phyloP scores from a whole-genome alignment of 495 filamentous ascomycete genomes.

The Saxophila tyrrhenica region DNA sequence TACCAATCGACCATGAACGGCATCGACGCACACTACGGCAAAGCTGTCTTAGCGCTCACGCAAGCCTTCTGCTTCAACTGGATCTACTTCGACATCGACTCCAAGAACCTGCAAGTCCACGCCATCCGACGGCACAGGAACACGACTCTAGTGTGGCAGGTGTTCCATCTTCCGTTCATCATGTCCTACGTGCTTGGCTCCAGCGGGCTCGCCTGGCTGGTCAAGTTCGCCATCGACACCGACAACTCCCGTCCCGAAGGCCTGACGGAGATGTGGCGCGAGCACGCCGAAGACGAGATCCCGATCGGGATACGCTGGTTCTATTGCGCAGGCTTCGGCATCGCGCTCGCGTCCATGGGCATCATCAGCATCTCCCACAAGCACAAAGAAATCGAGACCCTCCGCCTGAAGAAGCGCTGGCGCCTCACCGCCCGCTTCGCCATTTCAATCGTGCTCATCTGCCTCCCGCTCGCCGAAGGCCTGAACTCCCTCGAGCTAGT shows the following conservation, averaged over 20 bases:
- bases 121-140: constrained; percentile 41
- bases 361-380: constrained; percentile 35
- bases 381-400: constrained; percentile 32
- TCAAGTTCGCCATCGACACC: constrained; percentile 40
- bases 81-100: constrained; percentile 54
- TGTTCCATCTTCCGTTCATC: constrained; percentile 42
- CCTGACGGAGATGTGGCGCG: constrained; percentile 37
- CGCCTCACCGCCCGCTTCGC: constrained; percentile 37
- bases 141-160: constrained; percentile 32
- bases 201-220: constrained; percentile 41
- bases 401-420: constrained; percentile 36
- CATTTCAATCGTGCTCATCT: constrained; percentile 38
- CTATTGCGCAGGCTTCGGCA: constrained; percentile 45
- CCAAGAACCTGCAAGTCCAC: constrained; percentile 41
- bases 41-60: constrained; percentile 44
- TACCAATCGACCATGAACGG: constrained; percentile 39
- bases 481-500: constrained; percentile 41
- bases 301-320: constrained; percentile 42
- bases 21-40: constrained; percentile 49
- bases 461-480: constrained; percentile 32
- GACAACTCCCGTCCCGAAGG: constrained; percentile 29
- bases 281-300: constrained; percentile 35
- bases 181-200: constrained; percentile 46
- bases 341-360: constrained; percentile 42
- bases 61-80: constrained; percentile 53